Base-by-base conservation (phyloP, 2,329 filamentous ascomycete species). In the Fusarium pseudonygamai region DNA sequence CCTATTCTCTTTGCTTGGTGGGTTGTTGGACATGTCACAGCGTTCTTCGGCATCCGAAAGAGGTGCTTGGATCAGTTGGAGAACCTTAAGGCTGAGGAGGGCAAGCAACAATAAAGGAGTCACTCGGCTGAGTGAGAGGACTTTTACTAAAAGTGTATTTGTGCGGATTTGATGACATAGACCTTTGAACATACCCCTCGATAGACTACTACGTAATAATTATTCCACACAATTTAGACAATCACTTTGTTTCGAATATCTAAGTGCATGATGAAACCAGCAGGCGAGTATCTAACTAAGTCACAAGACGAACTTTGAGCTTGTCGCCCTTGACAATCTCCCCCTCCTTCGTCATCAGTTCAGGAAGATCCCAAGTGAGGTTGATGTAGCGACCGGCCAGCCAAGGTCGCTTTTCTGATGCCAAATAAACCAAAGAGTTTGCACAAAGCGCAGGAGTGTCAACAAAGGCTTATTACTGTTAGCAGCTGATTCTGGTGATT, bases 1-100 rank as follows among this genome's bases (percentile, higher is more conserved):
- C 84, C 85, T 1, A 79, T 86, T 6, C 69, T 87, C 6, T 85
- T 86, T 36, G 62, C 81, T 0, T 84, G 80, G 79, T 84, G 82
- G 73, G 37, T 84, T 24, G 60, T 76, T 5, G 77, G 72, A 5
- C 78, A 79, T n/a, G 61, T 79, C 3, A 65, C 67, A 0, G 68
- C 71, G 0, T 77, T 67, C 20, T 79, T 78, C 30, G 72, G 78
- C 12, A 68, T 78, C 7, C 68, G 72, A 30, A 78, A 79, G 64
- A 68, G 72, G 32, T 77, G 75, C 7, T 26, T 76, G 45, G 73
- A 67, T 16, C 62, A 70, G 42, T 42, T 62, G 14, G 55, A 74
- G 18, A 42, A 63, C 7, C 42, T 55, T 8, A 26, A 37, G 22
- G 3, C 32, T 5, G 15, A 10, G 5, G 70, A 71, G 6, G 70